Evolutionary conservation across 1,284 basidiomycete species (phyloP).

Genomic region (Pholiota adiposa): DNA sequence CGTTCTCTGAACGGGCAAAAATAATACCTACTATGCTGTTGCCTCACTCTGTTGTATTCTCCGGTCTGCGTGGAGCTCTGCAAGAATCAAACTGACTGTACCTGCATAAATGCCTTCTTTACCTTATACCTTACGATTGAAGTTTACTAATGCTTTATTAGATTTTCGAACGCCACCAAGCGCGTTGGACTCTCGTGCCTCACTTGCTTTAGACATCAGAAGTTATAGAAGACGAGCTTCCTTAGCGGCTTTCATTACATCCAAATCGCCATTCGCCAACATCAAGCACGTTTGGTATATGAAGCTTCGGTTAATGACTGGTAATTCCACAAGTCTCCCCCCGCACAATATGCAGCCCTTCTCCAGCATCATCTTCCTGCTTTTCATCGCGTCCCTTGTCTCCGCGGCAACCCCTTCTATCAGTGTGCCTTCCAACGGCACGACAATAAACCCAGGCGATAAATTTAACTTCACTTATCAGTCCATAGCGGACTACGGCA

Average conservation of each 20-base stretch:
- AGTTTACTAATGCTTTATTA: too few species aligned
- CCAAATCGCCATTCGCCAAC: too few species aligned
- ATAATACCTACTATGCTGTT: too few species aligned
- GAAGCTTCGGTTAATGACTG: neutral
- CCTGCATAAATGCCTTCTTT: too few species aligned
- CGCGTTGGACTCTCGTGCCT: too few species aligned
- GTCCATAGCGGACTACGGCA: constrained; percentile 46
- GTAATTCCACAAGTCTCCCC: neutral
- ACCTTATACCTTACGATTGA: too few species aligned
- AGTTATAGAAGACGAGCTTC: neutral
- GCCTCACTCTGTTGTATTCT: too few species aligned
- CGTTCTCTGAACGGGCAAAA: too few species aligned
- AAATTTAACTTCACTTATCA: constrained; percentile 42
- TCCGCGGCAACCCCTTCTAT: constrained; percentile 16
- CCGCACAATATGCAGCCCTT: neutral
- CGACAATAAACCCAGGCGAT: constrained; percentile 32
- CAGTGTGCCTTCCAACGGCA: constrained; percentile 27
- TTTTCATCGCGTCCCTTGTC: neutral
- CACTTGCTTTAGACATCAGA: too few species aligned
- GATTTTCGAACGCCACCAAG: too few species aligned
- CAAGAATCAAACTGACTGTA: too few species aligned
- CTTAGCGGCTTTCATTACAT: neutral
- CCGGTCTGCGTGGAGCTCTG: too few species aligned
- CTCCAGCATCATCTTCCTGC: neutral
- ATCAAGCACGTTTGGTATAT: neutral